These are phyloP conservation scores for Zygotorulaspora sp. DNA, from an alignment of 805 yeast genomes.

Conservation along the genomic window DNA sequence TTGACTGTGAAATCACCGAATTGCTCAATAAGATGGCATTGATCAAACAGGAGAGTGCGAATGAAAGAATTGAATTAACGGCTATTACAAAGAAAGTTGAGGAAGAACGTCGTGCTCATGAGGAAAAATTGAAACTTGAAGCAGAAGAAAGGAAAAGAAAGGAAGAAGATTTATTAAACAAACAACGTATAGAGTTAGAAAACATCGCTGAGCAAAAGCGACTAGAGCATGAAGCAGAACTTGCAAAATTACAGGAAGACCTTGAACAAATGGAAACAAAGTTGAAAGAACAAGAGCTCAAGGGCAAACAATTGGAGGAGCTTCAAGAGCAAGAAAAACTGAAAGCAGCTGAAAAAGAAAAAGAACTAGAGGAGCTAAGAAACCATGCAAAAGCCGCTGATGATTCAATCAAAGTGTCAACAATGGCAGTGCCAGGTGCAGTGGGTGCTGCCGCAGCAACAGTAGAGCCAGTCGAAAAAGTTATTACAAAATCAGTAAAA, in stretches of 20 bases:
- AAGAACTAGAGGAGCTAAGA: background rate
- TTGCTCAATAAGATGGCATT: conserved; percentile 22
- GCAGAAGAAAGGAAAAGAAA: conserved; percentile 26
- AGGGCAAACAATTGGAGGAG: conserved; percentile 1
- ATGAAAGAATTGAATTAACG: conserved; percentile 26
- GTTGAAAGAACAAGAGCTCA: conserved; percentile 13
- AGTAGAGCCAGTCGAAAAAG: too few species aligned
- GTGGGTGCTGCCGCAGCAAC: too few species aligned
- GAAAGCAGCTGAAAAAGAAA: conserved; percentile 9
- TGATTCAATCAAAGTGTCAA: too few species aligned
- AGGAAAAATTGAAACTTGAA: conserved; percentile 24
- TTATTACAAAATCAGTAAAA: too few species aligned
- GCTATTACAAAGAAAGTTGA: conserved; percentile 30
- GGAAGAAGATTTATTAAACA: conserved; percentile 23
- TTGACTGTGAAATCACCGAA: conserved; percentile 23
- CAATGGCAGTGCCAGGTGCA: too few species aligned
- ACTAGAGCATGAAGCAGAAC: conserved; percentile 23
- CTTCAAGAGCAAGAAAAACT: conserved; percentile 13
- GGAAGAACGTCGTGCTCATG: conserved; percentile 26
- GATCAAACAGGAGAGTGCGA: conserved; percentile 30
- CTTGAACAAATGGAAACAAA: conserved; percentile 20
- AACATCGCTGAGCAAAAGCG: conserved; percentile 17
- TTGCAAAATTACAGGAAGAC: conserved; percentile 18
- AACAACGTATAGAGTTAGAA: conserved; percentile 27
- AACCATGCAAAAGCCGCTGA: too few species aligned